Base-by-base conservation (phyloP, 176 grass and related monocot genomes). In the Leersia perrieri region DNA sequence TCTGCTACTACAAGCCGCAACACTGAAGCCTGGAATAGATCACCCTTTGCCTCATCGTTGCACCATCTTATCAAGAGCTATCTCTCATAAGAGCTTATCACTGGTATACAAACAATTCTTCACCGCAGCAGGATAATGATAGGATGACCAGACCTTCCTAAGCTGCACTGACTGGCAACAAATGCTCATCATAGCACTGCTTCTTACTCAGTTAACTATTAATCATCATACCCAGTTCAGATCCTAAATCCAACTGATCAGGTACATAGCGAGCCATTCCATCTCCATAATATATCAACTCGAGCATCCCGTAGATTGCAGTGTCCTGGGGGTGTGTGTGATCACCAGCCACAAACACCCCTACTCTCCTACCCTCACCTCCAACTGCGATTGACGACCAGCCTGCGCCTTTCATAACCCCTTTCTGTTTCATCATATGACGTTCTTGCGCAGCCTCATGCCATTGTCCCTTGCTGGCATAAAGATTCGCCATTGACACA, bases 401-500 rank as follows among this genome's bases (percentile, higher is more conserved):
- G 26, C 89, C 92, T 35, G 80, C 72, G 3, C 78, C 89, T 80
- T 94, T 94, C 63, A 83, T 68, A 75, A 91, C 60, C 77, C 92
- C 86, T 84, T 89, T 91, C 86, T 87, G 74, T 71, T 84, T 91
- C 81, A 91, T 91, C 79, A 60, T 44, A 77, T 73, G 72, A 49
- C 88, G 70, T 70, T 94, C 92, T 32, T 84, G 83, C 2, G 87
- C 86, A 18, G 83, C 89, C 51, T 91, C 86, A 25, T 12, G 65
- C 86, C 92, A 94, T 44, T 79, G 84, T 18, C 89, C 80, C 67
- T 91, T 91, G 76, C 86, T 67, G 12, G 86, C 86, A 68, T 89
- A 91, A 7, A 91, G 61, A 55, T 91, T 94, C 14, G 89, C 92
- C 86, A 91, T 73, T 51, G 80, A 89, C 47, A 94, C 92, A 68